Base-by-base conservation (phyloP, 2,329 filamentous ascomycete species). In the Rhexocercosporidium sp. region DNA sequence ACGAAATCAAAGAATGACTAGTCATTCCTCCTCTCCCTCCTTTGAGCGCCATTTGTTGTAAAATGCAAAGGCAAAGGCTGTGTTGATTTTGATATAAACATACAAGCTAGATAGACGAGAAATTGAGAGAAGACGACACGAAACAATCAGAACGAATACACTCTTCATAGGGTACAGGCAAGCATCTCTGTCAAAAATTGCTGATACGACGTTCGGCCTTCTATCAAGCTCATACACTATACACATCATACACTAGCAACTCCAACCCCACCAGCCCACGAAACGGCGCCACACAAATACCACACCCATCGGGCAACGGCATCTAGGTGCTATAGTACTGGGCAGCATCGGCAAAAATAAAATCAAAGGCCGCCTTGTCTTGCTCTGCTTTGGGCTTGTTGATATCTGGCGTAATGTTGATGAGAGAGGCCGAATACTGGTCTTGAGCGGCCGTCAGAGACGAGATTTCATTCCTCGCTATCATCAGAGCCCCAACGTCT, bases 331-430 rank as follows among this genome's bases (percentile, higher is more conserved):
- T 22, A 16, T 62, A 62, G 11, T 20, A 22, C 3, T 22, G 5
- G 22, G 27, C 47, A 37, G 56, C 63, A 44, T 60, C 47, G 16
- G 44, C 53, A 64, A 64, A 64, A 12, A 49, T 51, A 8, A n/a
- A 25, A 59, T 67, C 65, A 9, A 67, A 34, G 11, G 34, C 49
- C 1, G 34, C 47, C n/a, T 51, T 59, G 44, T 53, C 54, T 4
- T 53, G 34, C 44, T 53, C 22, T 3, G 53, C 53, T 37, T 61
- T 37, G 29, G 34, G 27, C 27, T 56, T 44, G 25, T 60, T 53
- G 25, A 25, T 6, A 25, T 22, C 34, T 3, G 65, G 61, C n/a
- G 60, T 64, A 39, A 61, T 59, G 20, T 49, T 56, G 34, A 67
- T 37, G 41, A 63, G 62, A 34, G 61, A 31, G 16, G 31, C 31